Percentiles rank a stretch among this genome's conserved stretches.
These are phyloP conservation scores for Arctium lappa DNA, from an alignment of 129 eudicot genomes.

Conservation along the genomic window DNA sequence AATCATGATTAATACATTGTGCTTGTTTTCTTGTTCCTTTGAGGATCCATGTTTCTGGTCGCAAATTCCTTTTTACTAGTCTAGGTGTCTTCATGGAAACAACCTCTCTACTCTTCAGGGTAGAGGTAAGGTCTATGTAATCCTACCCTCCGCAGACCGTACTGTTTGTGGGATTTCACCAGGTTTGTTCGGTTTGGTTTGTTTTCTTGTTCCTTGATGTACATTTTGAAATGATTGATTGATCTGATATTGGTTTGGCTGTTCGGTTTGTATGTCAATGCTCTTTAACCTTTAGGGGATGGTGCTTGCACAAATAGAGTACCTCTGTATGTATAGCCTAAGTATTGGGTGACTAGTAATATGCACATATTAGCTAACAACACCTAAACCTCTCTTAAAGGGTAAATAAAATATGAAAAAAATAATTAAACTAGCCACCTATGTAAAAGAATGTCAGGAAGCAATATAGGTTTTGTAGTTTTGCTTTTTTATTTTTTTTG, in stretches of 20 bases:
- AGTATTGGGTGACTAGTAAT: not conserved
- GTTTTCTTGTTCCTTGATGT: not conserved
- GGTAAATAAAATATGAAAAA: no score
- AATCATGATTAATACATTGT: not conserved
- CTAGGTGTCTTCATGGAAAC: no score
- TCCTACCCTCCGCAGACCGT: not conserved
- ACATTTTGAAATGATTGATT: not conserved
- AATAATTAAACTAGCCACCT: not conserved
- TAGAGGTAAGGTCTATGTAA: not conserved
- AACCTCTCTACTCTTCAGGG: no score
- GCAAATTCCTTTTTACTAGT: no score
- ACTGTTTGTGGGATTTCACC: not conserved
- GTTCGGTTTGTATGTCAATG: no score
- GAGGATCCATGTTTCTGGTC: not conserved
- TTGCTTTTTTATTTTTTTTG: not conserved
- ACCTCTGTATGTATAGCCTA: not conserved
- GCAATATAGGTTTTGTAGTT: not conserved
- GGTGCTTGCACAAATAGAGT: not conserved
- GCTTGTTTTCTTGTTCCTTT: not conserved
- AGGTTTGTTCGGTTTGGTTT: no score
- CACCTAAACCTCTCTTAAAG: not conserved
- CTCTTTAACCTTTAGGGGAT: not conserved
- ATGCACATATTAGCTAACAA: not conserved
- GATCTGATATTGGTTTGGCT: not conserved
- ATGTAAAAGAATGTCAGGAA: not conserved